These are phyloP conservation scores for Viridothelium virens DNA, from an alignment of 495 filamentous ascomycete genomes.

Conservation along the genomic window DNA sequence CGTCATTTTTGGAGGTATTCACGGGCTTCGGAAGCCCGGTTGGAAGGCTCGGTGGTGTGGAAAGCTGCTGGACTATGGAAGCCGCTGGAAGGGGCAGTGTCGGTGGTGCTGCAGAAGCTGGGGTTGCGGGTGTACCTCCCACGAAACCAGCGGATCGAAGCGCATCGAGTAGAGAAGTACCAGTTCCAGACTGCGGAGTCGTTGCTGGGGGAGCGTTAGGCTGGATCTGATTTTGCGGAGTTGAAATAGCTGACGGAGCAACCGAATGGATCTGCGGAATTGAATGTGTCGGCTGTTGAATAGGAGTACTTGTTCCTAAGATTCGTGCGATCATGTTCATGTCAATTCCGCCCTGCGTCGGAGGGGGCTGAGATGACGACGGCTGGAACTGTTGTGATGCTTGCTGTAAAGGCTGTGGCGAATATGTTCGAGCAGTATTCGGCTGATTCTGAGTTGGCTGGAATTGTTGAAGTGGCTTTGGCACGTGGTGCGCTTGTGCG, in stretches of 20 bases:
- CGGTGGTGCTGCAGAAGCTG: neutral
- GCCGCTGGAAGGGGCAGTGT: conserved; percentile 19
- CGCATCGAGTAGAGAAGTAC: neutral
- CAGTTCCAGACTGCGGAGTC: neutral
- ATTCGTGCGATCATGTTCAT: neutral
- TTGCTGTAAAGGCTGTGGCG: neutral
- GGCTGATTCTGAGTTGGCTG: neutral
- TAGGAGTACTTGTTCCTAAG: neutral
- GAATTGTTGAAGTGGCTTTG: conserved; percentile 12
- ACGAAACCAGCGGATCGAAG: neutral
- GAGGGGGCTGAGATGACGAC: neutral
- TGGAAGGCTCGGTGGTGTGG: conserved; percentile 20
- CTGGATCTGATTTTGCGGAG: neutral
- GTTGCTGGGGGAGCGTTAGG: neutral
- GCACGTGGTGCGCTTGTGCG: neutral
- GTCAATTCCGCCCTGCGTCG: neutral
- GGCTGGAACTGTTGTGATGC: neutral
- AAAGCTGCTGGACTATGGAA: conserved; percentile 13
- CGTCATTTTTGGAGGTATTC: conserved; percentile 13
- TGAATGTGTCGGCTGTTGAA: neutral
- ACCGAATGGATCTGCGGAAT: neutral
- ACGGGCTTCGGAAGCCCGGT: conserved; percentile 4
- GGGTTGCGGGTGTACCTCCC: neutral
- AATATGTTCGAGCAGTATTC: neutral
- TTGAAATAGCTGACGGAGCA: neutral